phyloP scores from a whole-genome alignment of 129 eudicot species.

The sunflower (Helianthus annuus) region DNA sequence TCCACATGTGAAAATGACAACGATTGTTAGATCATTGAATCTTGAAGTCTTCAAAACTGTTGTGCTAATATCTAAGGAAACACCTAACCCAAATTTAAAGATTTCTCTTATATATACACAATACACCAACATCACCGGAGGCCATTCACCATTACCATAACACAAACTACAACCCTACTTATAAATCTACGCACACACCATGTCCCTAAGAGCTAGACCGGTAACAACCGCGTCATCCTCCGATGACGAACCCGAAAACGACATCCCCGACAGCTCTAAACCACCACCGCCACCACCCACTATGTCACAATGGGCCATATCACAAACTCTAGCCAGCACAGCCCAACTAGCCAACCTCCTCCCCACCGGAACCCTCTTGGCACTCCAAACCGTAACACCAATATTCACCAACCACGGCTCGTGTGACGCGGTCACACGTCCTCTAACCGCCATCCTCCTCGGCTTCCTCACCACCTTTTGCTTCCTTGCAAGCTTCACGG shows the following conservation, averaged over 20 bases:
- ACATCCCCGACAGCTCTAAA: conserved; percentile 28
- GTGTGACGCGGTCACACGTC: too few relatives aligned
- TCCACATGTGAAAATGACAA: conserved; percentile 24
- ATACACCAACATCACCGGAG: conserved; percentile 3
- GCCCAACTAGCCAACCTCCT: conserved; percentile 88
- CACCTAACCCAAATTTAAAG: conserved; percentile 20
- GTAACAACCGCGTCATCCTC: conserved; percentile 28
- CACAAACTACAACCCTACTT: neutral
- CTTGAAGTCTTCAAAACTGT: conserved; percentile 30
- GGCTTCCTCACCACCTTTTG: too few relatives aligned
- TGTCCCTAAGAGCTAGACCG: conserved; percentile 39
- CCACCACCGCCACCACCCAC: conserved; percentile 42
- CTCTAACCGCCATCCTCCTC: too few relatives aligned
- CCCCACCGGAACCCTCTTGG: conserved; percentile 84
- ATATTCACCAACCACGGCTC: too few relatives aligned
- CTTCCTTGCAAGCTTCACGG: too few relatives aligned
- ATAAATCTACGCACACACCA: neutral
- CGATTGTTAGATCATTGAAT: neutral
- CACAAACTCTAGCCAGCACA: conserved; percentile 68
- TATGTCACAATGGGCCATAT: conserved; percentile 49
- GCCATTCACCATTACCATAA: neutral
- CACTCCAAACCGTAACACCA: conserved; percentile 47
- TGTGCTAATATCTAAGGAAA: conserved; percentile 16
- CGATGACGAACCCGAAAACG: conserved; percentile 4
- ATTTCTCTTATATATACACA: neutral